Percentiles rank a stretch among this genome's conserved stretches.
Conservation (phyloP, 2,329 filamentous ascomycete genomes). For the Colletotrichum cuscutae region DNA sequence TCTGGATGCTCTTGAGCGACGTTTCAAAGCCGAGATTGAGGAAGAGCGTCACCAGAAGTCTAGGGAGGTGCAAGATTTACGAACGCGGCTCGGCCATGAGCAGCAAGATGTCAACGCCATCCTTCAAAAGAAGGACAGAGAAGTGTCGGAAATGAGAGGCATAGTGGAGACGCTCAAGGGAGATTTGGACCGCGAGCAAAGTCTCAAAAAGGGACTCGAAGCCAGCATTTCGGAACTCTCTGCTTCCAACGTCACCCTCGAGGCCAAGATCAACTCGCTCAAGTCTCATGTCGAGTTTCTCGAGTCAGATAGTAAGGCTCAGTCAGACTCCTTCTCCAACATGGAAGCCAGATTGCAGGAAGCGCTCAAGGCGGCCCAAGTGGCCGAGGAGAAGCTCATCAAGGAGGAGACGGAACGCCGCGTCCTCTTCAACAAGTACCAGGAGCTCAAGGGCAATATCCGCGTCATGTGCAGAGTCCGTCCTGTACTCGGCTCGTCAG, state of each 20-base stretch:
- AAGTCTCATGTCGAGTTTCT: slow-evolving; percentile 88
- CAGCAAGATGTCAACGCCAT: slow-evolving; percentile 61
- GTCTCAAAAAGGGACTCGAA: slow-evolving; percentile 64
- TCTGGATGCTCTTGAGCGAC: slow-evolving; percentile 71
- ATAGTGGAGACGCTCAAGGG: slow-evolving; percentile 57
- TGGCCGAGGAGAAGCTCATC: slow-evolving; percentile 83
- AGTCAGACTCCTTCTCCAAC: slow-evolving; percentile 84
- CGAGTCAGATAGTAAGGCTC: slow-evolving; percentile 88
- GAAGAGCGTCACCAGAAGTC: slow-evolving; percentile 68
- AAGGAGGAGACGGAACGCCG: slow-evolving; percentile 91
- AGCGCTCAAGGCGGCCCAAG: slow-evolving; percentile 75
- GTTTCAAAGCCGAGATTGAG: slow-evolving; percentile 72
- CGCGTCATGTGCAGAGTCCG: slow-evolving; percentile 97
- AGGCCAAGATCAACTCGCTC: slow-evolving; percentile 79
- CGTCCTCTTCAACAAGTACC: slow-evolving; percentile 96
- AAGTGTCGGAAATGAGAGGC: slow-evolving; percentile 60
- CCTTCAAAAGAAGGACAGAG: slow-evolving; percentile 63
- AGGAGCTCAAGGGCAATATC: slow-evolving; percentile 98
- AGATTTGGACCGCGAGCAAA: slow-evolving; percentile 71
- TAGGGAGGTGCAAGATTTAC: slow-evolving; percentile 74
- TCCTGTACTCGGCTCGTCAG: slow-evolving; percentile 69
- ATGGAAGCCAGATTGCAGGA: slow-evolving; percentile 86
- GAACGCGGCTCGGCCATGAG: slow-evolving; percentile 61
- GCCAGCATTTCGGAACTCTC: slow-evolving; percentile 67
- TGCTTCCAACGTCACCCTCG: slow-evolving; percentile 72